Base-by-base conservation (phyloP, 2,329 filamentous ascomycete genomes). In the Lithohypha guttulata region DNA sequence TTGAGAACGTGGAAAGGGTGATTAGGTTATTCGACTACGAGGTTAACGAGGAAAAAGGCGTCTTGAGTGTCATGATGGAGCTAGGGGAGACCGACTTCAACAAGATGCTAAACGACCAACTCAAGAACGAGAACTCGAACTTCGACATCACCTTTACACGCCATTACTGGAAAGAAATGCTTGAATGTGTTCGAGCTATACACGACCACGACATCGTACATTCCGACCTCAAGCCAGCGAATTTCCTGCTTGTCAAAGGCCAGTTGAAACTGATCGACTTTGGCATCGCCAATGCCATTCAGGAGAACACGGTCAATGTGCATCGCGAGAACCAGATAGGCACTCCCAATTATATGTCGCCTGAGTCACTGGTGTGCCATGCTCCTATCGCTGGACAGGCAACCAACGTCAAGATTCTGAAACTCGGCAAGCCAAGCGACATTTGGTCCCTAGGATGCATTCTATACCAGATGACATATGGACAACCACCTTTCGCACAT, bases 91-190 rank as follows among this genome's bases (percentile, higher is more conserved):
- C 89, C 15, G 91, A 98, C 59, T 73, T 98, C 54, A 83, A 93
- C 55, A 84, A 81, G 40, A 77, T 96, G 39, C 72, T 98, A 48
- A 79, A 78, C 23, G 74, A 79, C 48, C 77, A 79, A 7, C 66
- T 84, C 53, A 84, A 79, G 53, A 73, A 70, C 0, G 80, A 86
- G 44, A 75, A 81, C 39, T 75, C 83, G 26, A 75, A 71, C 43
- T 81, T 98, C 44, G 91, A 98, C 56, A 73, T 84, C 2, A 83
- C 81, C 38, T 95, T 96, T 59, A 85, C 91, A 9, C 81, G 91
- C n/a, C 93, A 84, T 62, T 94, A 94, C 68, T 98, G 91, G 91
- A 91, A 93, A 60, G 91, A 98, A 63, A 98, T 98, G 91, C 78
- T 98, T 13, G 86, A 94, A 59, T 96, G 91, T 57, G 77, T 98